Evolutionary conservation across 352 stramenopile species (phyloP), one percentile per base, ranked within the genome.

Genomic region (Pythium phragmiticola): DNA sequence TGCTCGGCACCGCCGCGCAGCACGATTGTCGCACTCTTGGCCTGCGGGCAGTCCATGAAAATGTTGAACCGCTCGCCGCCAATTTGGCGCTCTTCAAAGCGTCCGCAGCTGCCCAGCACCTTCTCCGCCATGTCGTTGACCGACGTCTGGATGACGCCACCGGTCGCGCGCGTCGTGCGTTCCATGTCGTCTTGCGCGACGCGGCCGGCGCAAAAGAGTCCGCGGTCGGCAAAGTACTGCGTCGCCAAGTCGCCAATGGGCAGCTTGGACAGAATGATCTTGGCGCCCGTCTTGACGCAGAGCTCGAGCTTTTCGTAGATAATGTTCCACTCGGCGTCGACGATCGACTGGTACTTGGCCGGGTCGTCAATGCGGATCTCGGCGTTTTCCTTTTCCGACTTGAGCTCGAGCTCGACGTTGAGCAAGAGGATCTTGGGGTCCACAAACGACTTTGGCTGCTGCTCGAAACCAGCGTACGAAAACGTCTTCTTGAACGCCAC

Each of bases 401-500:
- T 99, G 55, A 99, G 87, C 82, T 99, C 97, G 36, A 99, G 76
- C 77, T 99, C 97, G 11, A 99, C 95, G 75, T 99, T 99, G 34
- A 99, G 76, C 30, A 99, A 77, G 46, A 99, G 71, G 53, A 99
- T 97, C 71, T 98, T 98, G 1, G 97, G 96, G 78, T 98, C 92
- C 16, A 78, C 72, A 72, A 99, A 99, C 53, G 87, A 88, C 82
- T 99, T 99, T 45, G 97, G 97, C 90, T 99, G 98, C 88, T 99
- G 97, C 80, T 99, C 97, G 71, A 99, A 99, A n/a, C 97, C 97
- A 8, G 97, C 97, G 75, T 99, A 99, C 55, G 91, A 98, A 73
- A 99, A 99, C 26, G 97, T 99, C 80, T 99, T 99, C 80, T 99
- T 98, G 85, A 99, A 99, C 3, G 97, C 97, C 4, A 99, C 97